Evolutionary conservation across 108 stramenopile genomes (phyloP), one percentile per base, ranked within the genome.

Genomic region (Cyclotella distinguenda): DNA sequence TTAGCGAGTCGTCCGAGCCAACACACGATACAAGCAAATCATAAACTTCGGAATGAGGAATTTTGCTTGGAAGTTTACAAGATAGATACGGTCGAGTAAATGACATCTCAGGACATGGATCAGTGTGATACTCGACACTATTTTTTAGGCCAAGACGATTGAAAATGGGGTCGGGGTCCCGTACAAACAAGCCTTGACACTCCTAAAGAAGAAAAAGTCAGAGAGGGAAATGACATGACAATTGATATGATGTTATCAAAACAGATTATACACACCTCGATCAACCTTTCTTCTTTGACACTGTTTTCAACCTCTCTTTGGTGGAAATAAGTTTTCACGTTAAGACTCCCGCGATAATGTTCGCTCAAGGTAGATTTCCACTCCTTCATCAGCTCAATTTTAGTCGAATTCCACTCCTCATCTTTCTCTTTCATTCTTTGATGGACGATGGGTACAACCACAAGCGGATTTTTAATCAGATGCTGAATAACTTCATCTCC

Each of bases 351-450:
- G 48, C 74, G 76, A 43, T 76, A 80, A 60, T 90, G 86, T 11
- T 80, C 77, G 51, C 78, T 84, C n/a, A 68, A 50, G n/a, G 66
- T 39, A 13, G 58, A 49, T 31, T 80, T 88, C 90, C 90, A 95
- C 54, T 79, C 79, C 25, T 83, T 56, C 38, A 59, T 68, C 36
- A 87, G 33, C 31, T 85, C 86, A 34, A 56, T 73, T 54, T 87
- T 87, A 10, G 82, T 79, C 55, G 78, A 85, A 31, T 96, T 57
- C 99, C 97, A 98, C 68, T 97, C 99, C 19, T 25, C 49, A 66
- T 98, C 97, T 78, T 99, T 99, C 71, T 99, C 94, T 57, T 90
- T 81, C 45, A 99, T 84, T 23, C 99, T 78, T 59, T 90, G 79
- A 47, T 94, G 91, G 10, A 99, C 89, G 30, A 99, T 91, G 6